Percentiles rank a stretch among this genome's conserved stretches.
phyloP scores from a whole-genome alignment of 164 flowering plant genomes.

The Tetrastigma voinierianum region DNA sequence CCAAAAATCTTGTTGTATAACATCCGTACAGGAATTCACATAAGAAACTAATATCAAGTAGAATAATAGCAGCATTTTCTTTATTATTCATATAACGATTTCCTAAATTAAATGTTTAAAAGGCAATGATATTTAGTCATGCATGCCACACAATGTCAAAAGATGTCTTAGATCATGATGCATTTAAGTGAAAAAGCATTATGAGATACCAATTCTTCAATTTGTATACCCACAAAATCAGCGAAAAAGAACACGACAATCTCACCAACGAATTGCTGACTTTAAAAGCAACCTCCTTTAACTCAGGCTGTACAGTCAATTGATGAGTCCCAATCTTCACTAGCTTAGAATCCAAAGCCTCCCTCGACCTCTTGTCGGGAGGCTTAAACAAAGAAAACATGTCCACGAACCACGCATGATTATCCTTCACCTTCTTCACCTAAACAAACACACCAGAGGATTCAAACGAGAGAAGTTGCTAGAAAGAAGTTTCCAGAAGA shows the following conservation, averaged over 20 bases:
- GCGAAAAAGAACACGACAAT: background rate
- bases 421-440: conserved; percentile 65
- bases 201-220: no score
- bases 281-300: conserved; percentile 64
- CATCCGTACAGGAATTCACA: background rate
- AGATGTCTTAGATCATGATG: no score
- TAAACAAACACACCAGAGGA: conserved; percentile 17
- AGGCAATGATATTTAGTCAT: no score
- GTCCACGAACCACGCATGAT: conserved; percentile 70
- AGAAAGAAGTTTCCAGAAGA: conserved; percentile 4
- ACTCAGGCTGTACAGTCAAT: conserved; percentile 46
- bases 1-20: background rate
- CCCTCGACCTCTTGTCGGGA: conserved; percentile 61
- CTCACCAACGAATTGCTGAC: conserved; percentile 65
- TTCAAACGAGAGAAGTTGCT: background rate
- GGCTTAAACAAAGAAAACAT: conserved; percentile 59
- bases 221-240: background rate
- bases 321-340: conserved; percentile 55
- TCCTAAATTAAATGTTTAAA: no score
- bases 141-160: no score
- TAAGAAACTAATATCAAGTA: background rate
- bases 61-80: no score
- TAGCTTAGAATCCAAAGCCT: conserved; percentile 53
- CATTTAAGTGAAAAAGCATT: no score
- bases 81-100: no score